A percentile compares a stretch with the other conserved stretches of the same genome.
phyloP scores from a whole-genome alignment of 208 protist genomes.

The Leishmania braziliensis region DNA sequence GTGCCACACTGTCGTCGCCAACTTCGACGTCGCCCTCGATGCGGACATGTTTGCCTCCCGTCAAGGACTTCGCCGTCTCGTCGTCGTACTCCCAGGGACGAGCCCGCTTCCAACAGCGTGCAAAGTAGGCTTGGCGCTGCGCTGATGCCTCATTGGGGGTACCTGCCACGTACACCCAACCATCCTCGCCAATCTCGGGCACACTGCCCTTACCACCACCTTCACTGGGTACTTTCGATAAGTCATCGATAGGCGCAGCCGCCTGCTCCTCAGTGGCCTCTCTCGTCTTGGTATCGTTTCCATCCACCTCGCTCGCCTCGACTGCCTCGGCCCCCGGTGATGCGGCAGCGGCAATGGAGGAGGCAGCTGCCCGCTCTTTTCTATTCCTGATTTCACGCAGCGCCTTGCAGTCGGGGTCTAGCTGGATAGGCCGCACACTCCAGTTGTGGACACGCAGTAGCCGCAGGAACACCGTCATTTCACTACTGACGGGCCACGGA shows the following conservation, averaged over 20 bases:
- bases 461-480: slow-evolving; percentile 83
- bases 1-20: not conserved
- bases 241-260: not conserved
- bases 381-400: slow-evolving; percentile 42
- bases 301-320: not conserved
- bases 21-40: slow-evolving; percentile 19
- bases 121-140: slow-evolving; percentile 46
- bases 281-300: no score
- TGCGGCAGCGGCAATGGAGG: not conserved
- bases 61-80: not conserved
- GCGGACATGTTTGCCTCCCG: slow-evolving; percentile 16
- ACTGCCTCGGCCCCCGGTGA: not conserved
- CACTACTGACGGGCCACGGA: slow-evolving; percentile 34
- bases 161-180: slow-evolving; percentile 69
- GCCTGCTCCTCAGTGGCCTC: not conserved
- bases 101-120: slow-evolving; percentile 36
- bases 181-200: slow-evolving; percentile 50
- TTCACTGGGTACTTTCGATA: slow-evolving; percentile 3
- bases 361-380: slow-evolving; percentile 13
- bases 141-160: slow-evolving; percentile 34
- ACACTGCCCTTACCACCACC: not conserved
- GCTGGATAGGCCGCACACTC: slow-evolving; percentile 40
- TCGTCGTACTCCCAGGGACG: slow-evolving; percentile 46
- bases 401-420: slow-evolving; percentile 38
- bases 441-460: slow-evolving; percentile 85